Evolutionary conservation across 2,329 filamentous ascomycete species (phyloP).

Genomic region (Emergomyces orientalis): DNA sequence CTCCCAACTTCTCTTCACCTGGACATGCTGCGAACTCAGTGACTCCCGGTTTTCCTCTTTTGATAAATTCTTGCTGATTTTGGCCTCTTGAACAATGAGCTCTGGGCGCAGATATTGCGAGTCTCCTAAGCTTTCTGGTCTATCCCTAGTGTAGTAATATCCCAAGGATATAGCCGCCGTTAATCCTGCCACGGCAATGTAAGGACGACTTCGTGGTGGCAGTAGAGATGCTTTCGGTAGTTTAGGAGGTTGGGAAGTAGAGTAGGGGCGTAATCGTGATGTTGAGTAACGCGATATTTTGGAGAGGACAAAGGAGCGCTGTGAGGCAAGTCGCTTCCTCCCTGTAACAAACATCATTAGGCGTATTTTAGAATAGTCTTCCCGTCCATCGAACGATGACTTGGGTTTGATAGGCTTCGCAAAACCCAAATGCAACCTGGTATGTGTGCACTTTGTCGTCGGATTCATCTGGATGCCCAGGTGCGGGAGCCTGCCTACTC

Average conservation of each 20-base stretch:
- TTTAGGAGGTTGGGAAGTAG: neutral
- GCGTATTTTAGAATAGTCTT: neutral
- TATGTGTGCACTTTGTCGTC: too few species aligned
- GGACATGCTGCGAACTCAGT: constrained; percentile 75
- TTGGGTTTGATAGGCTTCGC: neutral
- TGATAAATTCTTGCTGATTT: constrained; percentile 44
- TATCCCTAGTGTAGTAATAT: constrained; percentile 5
- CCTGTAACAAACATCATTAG: neutral
- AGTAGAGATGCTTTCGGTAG: neutral
- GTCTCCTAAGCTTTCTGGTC: neutral
- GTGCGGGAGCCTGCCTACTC: neutral
- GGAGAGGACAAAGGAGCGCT: constrained; percentile 8
- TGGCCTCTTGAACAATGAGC: constrained; percentile 59
- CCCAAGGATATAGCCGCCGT: neutral
- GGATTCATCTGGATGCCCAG: too few species aligned
- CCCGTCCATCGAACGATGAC: neutral
- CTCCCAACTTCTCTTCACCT: constrained; percentile 72
- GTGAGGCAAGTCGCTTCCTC: constrained; percentile 1
- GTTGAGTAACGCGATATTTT: constrained; percentile 7
- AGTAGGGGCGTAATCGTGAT: constrained; percentile 2
- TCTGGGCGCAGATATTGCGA: constrained; percentile 22
- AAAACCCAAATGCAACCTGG: neutral
- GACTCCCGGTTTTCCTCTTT: constrained; percentile 65
- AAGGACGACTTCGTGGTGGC: neutral
- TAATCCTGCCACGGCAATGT: constrained; percentile 1